phyloP scores from a whole-genome alignment of 805 yeast species.

The Cyberlindnera subsufficiens region DNA sequence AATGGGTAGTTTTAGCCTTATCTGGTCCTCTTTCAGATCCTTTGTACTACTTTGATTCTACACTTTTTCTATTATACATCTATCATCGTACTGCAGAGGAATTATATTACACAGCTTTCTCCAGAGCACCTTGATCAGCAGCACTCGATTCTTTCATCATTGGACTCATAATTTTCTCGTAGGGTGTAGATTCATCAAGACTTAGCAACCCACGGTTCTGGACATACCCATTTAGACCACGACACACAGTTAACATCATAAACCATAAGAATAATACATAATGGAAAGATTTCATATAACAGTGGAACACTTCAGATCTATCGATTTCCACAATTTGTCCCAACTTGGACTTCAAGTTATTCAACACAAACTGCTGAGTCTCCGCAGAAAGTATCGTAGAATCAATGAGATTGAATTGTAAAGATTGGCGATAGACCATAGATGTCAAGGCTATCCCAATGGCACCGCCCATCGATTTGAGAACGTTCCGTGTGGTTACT shows the following conservation, averaged over 20 bases:
- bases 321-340: neutral
- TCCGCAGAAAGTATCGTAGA: conserved; percentile 3
- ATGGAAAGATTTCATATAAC: neutral
- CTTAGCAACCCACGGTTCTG: neutral
- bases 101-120: too few species aligned
- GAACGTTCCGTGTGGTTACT: conserved; percentile 48
- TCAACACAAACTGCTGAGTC: conserved; percentile 6
- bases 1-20: too few species aligned
- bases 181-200: neutral
- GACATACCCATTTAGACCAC: neutral
- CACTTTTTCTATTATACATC: too few species aligned
- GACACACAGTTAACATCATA: neutral
- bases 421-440: conserved; percentile 7
- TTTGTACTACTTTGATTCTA: too few species aligned
- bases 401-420: neutral
- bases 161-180: neutral
- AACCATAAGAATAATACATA: neutral
- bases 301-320: neutral
- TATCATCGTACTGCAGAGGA: too few species aligned
- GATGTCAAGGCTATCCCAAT: conserved; percentile 44
- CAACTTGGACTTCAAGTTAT: conserved; percentile 3
- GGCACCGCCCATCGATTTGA: conserved; percentile 55
- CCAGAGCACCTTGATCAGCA: too few species aligned
- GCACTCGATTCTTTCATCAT: too few species aligned
- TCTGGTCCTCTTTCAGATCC: too few species aligned